Evolutionary conservation across 306 rosid genomes (phyloP).

Genomic region (Dryas drummondii): DNA sequence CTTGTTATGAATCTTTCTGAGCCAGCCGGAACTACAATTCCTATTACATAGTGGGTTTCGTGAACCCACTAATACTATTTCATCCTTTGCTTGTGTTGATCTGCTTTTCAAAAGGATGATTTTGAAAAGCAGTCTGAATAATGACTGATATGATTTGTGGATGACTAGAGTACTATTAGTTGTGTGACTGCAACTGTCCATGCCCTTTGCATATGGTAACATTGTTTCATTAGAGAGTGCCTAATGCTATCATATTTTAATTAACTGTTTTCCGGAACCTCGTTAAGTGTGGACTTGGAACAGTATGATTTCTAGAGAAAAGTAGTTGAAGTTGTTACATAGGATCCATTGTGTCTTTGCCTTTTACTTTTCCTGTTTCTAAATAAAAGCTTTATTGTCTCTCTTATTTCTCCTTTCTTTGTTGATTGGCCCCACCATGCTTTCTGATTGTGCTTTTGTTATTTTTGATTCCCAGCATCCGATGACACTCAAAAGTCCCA

Average conservation of each 20-base stretch:
- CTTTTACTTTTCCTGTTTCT: constrained; percentile 52
- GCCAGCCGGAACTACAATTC: not conserved
- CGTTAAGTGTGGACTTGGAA: constrained; percentile 39
- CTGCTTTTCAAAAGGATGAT: constrained; percentile 12
- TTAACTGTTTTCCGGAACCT: constrained; percentile 37
- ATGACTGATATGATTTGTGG: constrained; percentile 26
- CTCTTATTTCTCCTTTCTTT: constrained; percentile 39
- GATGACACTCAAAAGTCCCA: constrained; percentile 89
- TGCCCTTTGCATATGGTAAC: constrained; percentile 6
- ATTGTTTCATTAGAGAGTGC: constrained; percentile 4
- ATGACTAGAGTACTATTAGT: constrained; percentile 14
- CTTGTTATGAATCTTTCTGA: constrained; percentile 4
- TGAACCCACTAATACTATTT: not conserved
- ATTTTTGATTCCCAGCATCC: constrained; percentile 59
- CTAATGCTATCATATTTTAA: constrained; percentile 22
- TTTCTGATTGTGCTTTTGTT: constrained; percentile 43
- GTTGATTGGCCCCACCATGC: constrained; percentile 41
- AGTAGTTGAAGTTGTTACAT: constrained; percentile 60
- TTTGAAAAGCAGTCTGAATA: constrained; percentile 24
- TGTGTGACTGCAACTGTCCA: constrained; percentile 23
- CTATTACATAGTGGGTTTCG: constrained; percentile 6
- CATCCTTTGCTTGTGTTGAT: constrained; percentile 1
- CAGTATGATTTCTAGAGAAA: constrained; percentile 21
- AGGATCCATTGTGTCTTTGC: constrained; percentile 68
- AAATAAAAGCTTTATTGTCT: constrained; percentile 37